Base-by-base conservation (phyloP, 2,329 filamentous ascomycete genomes). In the Penicillium sp. region DNA sequence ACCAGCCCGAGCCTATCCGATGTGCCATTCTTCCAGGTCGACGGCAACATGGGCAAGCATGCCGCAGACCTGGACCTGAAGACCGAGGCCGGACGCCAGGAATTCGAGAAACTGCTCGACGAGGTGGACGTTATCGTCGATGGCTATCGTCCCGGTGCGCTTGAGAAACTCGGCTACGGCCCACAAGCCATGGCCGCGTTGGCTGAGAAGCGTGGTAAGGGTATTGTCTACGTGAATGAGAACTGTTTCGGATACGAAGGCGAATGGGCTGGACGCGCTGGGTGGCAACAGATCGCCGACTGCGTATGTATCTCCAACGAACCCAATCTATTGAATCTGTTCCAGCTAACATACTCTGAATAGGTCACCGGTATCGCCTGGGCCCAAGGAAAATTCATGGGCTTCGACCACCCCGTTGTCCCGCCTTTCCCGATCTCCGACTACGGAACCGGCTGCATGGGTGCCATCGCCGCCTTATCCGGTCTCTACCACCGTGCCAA, bases 281-380 rank as follows among this genome's bases (percentile, higher is more conserved):
- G 87, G 6, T 90, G 87, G 87, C 87, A 88, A 63, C 85, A 88
- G 60, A 88, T 88, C 58, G 85, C 85, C 13, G 87, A 89, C 65
- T 86, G 80, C 49, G 85, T 79, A 67, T 80, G 80, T 51, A n/a
- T n/a, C n/a, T n/a, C n/a, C n/a, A n/a, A n/a, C n/a, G n/a, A n/a
- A n/a, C n/a, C n/a, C n/a, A n/a, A n/a, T n/a, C n/a, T n/a, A n/a
- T 34, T 33, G 37, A 27, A 13, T 7, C 1, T n/a, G 13, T 13
- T 26, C 15, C n/a, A 29, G 23, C 41, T 49, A 36, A 49, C n/a
- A n/a, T n/a, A n/a, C 18, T 20, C 18, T 6, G 5, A 29, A 56
- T 64, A 74, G 72, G 72, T 74, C 1, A 74, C 70, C 17, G 72
- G 72, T 39, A 55, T 74, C 13, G 71, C 72, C 7, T 75, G 72